Conservation (phyloP, 2,329 filamentous ascomycete genomes). For the Blastomyces percursus region DNA sequence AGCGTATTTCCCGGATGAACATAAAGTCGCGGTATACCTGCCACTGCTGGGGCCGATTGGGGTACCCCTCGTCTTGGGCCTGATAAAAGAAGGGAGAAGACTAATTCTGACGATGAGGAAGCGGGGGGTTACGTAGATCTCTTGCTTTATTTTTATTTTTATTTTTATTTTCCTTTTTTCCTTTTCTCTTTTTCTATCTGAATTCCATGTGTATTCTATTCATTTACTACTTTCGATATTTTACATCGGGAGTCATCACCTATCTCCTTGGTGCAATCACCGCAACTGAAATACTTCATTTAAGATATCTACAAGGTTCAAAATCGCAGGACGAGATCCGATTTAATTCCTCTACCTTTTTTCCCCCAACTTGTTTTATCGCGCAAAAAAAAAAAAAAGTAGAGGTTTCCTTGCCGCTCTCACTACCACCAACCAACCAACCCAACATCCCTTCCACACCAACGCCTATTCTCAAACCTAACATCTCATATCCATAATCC, state of each 20-base stretch:
- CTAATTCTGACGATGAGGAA: constrained; percentile 25
- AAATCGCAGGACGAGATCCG: background rate
- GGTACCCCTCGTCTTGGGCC: constrained; percentile 74
- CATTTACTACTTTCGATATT: background rate
- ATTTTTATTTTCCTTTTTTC: background rate
- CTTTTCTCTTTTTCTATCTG: background rate
- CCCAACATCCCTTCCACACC: background rate
- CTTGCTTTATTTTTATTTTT: background rate
- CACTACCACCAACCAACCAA: background rate
- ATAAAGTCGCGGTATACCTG: constrained; percentile 93
- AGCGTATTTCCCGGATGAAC: constrained; percentile 96
- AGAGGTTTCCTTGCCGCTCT: background rate
- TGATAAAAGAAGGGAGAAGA: constrained; percentile 69
- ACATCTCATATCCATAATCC: background rate
- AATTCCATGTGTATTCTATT: background rate
- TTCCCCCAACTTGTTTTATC: background rate
- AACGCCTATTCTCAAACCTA: background rate
- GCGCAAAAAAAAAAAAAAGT: background rate
- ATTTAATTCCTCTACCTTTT: background rate
- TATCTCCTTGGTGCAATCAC: background rate
- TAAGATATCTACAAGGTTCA: background rate
- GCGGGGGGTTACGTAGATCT: constrained; percentile 8
- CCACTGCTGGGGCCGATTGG: constrained; percentile 82
- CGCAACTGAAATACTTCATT: background rate
- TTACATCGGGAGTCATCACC: background rate